These are phyloP conservation scores for Aspergillus aculeatinus DNA, from an alignment of 2,329 filamentous ascomycete genomes.

Conservation along the genomic window DNA sequence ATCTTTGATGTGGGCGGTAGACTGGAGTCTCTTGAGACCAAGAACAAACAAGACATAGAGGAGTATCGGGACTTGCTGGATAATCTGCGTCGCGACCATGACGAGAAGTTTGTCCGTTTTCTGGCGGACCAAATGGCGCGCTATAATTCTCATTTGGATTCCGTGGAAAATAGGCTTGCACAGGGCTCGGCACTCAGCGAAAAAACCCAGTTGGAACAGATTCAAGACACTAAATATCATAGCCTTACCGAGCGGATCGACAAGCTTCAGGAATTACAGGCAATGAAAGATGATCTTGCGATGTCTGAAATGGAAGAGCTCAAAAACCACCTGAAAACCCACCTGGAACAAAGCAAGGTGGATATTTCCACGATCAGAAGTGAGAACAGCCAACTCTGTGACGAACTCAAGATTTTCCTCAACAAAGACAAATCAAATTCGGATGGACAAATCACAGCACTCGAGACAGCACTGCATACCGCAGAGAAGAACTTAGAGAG, in stretches of 20 bases:
- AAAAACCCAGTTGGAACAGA: not conserved
- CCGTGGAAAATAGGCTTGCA: not conserved
- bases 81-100: not conserved
- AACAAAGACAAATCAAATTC: not conserved
- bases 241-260: slow-evolving; percentile 5
- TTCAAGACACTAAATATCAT: not conserved
- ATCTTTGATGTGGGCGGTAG: not conserved
- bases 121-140: not conserved
- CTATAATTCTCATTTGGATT: not conserved
- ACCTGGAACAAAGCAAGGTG: not conserved
- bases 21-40: not conserved
- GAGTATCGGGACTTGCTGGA: not conserved
- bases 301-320: slow-evolving; percentile 22
- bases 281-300: slow-evolving; percentile 24
- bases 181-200: not conserved
- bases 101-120: not conserved
- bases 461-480: slow-evolving; percentile 5
- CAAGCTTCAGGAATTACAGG: slow-evolving; percentile 16
- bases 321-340: slow-evolving; percentile 11
- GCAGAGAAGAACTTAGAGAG: slow-evolving; percentile 13
- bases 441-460: slow-evolving; percentile 4
- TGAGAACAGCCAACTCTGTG: not conserved
- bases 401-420: not conserved
- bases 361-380: not conserved
- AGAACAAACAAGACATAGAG: not conserved